These are phyloP conservation scores for Bertia moriformis DNA, from an alignment of 2,329 filamentous ascomycete species.

Conservation along the genomic window DNA sequence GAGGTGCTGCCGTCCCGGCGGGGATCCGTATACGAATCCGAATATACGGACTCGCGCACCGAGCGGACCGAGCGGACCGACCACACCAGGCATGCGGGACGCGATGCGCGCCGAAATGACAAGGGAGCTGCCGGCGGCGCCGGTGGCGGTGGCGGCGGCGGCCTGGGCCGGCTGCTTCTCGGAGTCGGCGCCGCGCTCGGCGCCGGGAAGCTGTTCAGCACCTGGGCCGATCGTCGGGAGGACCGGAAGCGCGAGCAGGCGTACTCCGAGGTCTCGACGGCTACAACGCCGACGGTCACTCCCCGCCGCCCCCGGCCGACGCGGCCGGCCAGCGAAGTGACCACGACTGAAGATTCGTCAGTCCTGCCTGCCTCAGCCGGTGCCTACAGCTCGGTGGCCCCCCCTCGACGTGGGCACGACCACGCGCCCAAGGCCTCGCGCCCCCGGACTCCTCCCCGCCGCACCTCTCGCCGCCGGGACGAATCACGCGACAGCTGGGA, in stretches of 20 bases:
- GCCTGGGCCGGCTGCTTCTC: constrained; percentile 45
- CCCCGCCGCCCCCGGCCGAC: constrained; percentile 24
- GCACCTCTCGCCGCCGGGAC: background rate
- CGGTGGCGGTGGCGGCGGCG: constrained; percentile 34
- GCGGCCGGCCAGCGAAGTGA: constrained; percentile 2
- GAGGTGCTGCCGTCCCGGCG: constrained; percentile 37
- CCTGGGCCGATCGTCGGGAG: constrained; percentile 36
- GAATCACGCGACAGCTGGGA: background rate
- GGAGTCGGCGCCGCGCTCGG: constrained; percentile 47
- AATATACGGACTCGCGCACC: constrained; percentile 48
- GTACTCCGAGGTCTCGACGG: constrained; percentile 38
- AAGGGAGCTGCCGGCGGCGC: no score
- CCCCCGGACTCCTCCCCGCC: background rate
- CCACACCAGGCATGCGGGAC: background rate
- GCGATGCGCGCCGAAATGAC: constrained; percentile 10
- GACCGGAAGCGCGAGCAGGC: constrained; percentile 26
- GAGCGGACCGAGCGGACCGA: constrained; percentile 11
- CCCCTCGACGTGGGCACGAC: background rate
- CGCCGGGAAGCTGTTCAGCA: constrained; percentile 45
- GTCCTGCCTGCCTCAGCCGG: no score
- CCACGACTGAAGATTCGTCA: background rate
- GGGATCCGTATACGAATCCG: constrained; percentile 39
- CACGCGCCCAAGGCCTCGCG: background rate
- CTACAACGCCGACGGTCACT: constrained; percentile 46
- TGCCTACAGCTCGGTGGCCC: background rate